These are phyloP conservation scores for Aspergillus campestris DNA, from an alignment of 495 filamentous ascomycete species.

Conservation along the genomic window DNA sequence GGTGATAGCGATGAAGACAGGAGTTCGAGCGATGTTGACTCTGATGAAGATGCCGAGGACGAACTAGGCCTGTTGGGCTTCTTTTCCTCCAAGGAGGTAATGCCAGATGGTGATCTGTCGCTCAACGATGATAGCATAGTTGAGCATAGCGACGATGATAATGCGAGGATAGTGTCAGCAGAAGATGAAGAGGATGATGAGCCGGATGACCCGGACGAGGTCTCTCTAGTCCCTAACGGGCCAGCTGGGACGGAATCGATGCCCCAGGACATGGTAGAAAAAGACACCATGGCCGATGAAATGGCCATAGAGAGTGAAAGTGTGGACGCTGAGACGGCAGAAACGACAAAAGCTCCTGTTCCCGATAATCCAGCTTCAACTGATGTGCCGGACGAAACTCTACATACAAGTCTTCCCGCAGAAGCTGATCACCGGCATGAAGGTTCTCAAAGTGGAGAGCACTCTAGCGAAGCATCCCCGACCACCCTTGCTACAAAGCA, in stretches of 20 bases:
- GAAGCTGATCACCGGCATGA: constrained; percentile 12
- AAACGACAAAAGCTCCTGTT: constrained; percentile 6
- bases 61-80: constrained; percentile 61
- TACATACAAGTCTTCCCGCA: background rate
- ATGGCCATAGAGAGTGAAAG: constrained; percentile 8
- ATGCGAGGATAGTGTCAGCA: constrained; percentile 12
- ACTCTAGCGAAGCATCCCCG: constrained; percentile 44
- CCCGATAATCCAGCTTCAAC: background rate
- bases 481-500: constrained; percentile 58
- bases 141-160: constrained; percentile 15
- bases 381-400: background rate
- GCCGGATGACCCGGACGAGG: constrained; percentile 36
- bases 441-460: constrained; percentile 22
- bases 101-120: constrained; percentile 15
- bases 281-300: constrained; percentile 7
- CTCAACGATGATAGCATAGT: constrained; percentile 27
- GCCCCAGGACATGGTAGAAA: background rate
- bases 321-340: constrained; percentile 3
- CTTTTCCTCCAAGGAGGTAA: constrained; percentile 41
- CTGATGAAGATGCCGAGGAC: constrained; percentile 43
- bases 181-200: constrained; percentile 19
- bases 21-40: constrained; percentile 39
- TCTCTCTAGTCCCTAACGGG: constrained; percentile 38
- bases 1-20: constrained; percentile 56
- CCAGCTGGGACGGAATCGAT: constrained; percentile 8